These are phyloP conservation scores for Neonectria hederae DNA, from an alignment of 2,329 filamentous ascomycete genomes.

Conservation along the genomic window DNA sequence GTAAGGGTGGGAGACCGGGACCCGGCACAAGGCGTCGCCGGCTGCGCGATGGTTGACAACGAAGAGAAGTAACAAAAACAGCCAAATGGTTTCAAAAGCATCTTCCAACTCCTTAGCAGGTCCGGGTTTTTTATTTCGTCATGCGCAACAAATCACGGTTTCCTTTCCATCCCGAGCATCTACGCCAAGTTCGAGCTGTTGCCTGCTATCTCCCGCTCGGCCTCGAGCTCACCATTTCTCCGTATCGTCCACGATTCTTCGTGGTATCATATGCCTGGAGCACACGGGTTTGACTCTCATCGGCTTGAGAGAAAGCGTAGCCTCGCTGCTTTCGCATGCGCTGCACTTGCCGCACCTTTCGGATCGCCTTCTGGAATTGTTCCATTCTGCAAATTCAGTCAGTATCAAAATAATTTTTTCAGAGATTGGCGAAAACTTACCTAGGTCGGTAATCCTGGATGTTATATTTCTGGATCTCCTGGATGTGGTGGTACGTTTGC, in stretches of 20 bases:
- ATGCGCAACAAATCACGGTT: slow-evolving; percentile 33
- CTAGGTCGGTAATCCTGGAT: slow-evolving; percentile 98
- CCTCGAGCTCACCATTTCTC: slow-evolving; percentile 81
- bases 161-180: slow-evolving; percentile 27
- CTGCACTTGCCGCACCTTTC: slow-evolving; percentile 97
- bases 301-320: slow-evolving; percentile 97
- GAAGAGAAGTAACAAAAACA: slow-evolving; percentile 9
- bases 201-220: slow-evolving; percentile 39
- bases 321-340: slow-evolving; percentile 99
- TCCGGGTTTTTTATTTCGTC: slow-evolving; percentile 36
- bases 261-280: slow-evolving; percentile 99
- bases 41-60: slow-evolving; percentile 14
- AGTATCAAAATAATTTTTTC: no score
- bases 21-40: slow-evolving; percentile 9
- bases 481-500: slow-evolving; percentile 96
- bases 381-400: slow-evolving; percentile 76
- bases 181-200: slow-evolving; percentile 20
- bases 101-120: slow-evolving; percentile 39
- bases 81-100: slow-evolving; percentile 29
- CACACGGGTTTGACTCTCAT: slow-evolving; percentile 94
- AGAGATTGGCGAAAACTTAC: slow-evolving; percentile 64
- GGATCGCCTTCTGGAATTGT: slow-evolving; percentile 99
- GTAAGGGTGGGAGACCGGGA: slow-evolving; percentile 23
- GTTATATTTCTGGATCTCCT: slow-evolving; percentile 99
- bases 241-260: slow-evolving; percentile 87